Percentiles rank a stretch among this genome's conserved stretches.
Evolutionary conservation across 495 filamentous ascomycete species (phyloP).

Genomic region (Daldinia caldariorum): DNA sequence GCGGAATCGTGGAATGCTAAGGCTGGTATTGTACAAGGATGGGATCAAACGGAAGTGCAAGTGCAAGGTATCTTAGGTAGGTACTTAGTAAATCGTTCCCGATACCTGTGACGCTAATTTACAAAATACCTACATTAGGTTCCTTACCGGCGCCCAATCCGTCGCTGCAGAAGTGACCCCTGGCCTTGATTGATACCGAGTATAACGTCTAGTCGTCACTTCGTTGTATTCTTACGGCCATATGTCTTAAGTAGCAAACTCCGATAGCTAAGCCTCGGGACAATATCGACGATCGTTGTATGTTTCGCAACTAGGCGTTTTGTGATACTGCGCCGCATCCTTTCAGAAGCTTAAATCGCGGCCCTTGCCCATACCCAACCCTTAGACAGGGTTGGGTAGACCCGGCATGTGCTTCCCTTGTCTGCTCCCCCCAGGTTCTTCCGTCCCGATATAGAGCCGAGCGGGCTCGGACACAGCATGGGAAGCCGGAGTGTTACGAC

Average conservation of each 20-base stretch:
- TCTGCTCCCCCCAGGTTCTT: background rate
- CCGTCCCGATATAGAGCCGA: background rate
- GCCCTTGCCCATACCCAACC: background rate
- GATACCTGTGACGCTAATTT: background rate
- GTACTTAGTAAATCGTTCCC: background rate
- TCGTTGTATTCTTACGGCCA: background rate
- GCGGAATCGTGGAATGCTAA: background rate
- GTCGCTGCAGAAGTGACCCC: background rate
- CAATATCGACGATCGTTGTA: background rate
- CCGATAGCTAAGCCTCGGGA: background rate
- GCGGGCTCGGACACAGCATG: background rate
- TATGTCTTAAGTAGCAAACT: background rate
- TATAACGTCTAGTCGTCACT: background rate
- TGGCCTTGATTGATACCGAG: background rate
- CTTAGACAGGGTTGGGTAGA: background rate
- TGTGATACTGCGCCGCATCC: background rate
- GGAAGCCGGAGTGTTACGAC: background rate
- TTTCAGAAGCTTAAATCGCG: background rate
- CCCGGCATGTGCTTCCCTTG: background rate
- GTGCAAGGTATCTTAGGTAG: too few species aligned
- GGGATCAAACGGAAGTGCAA: background rate
- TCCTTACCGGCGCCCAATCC: background rate
- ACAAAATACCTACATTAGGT: background rate
- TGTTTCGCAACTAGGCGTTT: constrained; percentile 1
- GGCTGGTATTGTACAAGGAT: background rate